These are phyloP conservation scores for Teratosphaeria zuluensis DNA, from an alignment of 2,329 filamentous ascomycete species.

Conservation along the genomic window DNA sequence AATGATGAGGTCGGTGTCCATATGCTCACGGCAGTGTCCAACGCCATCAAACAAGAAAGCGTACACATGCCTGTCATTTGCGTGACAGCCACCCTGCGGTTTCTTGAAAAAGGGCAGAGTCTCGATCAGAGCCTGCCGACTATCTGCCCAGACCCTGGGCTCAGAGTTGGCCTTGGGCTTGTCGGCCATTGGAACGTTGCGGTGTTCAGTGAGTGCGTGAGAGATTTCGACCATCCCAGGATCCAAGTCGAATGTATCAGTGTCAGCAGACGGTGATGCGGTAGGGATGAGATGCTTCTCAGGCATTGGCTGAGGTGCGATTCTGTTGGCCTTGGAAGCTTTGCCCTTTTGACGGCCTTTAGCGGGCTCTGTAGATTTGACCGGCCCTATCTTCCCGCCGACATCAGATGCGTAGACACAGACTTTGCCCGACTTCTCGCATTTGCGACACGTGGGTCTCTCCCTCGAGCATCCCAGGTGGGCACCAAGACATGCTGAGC, in stretches of 20 bases:
- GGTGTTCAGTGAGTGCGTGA: conserved; percentile 12
- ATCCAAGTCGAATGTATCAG: conserved; percentile 2
- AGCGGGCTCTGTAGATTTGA: background rate
- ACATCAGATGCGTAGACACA: background rate
- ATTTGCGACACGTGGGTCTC: background rate
- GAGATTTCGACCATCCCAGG: conserved; percentile 12
- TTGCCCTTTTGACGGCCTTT: background rate
- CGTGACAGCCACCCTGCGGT: conserved; percentile 52
- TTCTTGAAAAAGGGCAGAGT: conserved; percentile 53
- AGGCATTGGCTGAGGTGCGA: background rate
- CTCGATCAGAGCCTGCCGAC: conserved; percentile 53
- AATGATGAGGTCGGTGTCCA: conserved; percentile 54
- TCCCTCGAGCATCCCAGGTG: background rate
- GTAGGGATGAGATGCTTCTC: background rate
- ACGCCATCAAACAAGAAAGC: conserved; percentile 53
- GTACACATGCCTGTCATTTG: conserved; percentile 37
- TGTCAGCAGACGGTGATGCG: background rate
- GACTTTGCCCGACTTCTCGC: background rate
- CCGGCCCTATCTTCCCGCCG: background rate
- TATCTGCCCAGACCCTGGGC: conserved; percentile 48
- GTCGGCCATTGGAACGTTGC: conserved; percentile 11
- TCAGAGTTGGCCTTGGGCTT: conserved; percentile 26
- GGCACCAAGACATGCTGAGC: background rate
- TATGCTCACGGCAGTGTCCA: conserved; percentile 44
- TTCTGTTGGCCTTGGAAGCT: background rate